These are phyloP conservation scores for Sporothrix protearum DNA, from an alignment of 2,329 filamentous ascomycete species.

Conservation along the genomic window DNA sequence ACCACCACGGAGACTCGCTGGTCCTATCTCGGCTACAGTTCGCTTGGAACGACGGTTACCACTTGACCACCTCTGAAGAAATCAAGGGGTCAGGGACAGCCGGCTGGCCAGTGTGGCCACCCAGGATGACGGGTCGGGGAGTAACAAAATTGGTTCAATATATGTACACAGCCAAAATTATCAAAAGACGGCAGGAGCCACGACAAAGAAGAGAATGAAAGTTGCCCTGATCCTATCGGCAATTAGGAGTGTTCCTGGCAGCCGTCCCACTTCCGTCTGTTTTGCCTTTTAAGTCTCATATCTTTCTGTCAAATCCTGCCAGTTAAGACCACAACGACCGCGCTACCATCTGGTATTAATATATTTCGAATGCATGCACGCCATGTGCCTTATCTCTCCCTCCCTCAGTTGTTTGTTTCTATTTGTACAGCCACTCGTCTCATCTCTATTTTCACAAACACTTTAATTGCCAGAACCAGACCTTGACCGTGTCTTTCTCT, in stretches of 20 bases:
- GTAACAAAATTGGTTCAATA: neutral
- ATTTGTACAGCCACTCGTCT: neutral
- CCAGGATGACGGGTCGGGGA: slow-evolving; percentile 24
- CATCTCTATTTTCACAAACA: slow-evolving; percentile 5
- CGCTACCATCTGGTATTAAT: slow-evolving; percentile 11
- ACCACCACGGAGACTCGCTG: neutral
- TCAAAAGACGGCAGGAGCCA: too few relatives aligned
- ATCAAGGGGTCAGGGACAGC: neutral
- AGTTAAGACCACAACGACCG: neutral
- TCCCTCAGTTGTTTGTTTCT: neutral
- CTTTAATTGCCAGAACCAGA: neutral
- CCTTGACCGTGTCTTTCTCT: neutral
- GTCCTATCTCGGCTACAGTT: neutral
- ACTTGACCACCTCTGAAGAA: too few relatives aligned
- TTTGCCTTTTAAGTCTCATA: slow-evolving; percentile 4
- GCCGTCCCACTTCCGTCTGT: neutral
- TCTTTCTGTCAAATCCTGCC: neutral
- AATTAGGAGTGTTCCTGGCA: slow-evolving; percentile 3
- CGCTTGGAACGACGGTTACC: neutral
- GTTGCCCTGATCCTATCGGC: neutral
- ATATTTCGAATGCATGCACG: neutral
- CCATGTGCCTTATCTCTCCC: slow-evolving; percentile 13
- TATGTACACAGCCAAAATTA: slow-evolving; percentile 1
- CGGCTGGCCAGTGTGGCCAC: neutral
- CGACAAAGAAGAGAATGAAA: neutral